Evolutionary conservation across 108 stramenopile species (phyloP).

Genomic region (Hondaea fermentalgiana): DNA sequence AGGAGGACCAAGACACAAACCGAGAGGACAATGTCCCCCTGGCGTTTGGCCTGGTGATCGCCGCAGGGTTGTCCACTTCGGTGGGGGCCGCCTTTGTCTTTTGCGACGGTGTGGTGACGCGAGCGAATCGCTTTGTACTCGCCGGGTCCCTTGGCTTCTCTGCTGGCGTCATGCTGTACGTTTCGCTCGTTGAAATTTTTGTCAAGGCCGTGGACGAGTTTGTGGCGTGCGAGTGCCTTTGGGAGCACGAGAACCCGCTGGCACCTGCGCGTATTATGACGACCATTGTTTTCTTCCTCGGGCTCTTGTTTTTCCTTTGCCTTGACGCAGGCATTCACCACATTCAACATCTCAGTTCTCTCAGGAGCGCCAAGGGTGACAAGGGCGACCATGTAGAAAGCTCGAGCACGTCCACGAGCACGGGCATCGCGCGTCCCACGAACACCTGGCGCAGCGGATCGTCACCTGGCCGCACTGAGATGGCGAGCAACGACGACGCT

Average conservation of each 20-base stretch:
- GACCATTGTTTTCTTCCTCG: constrained; percentile 60
- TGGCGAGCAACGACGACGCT: neutral
- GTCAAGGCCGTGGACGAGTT: constrained; percentile 48
- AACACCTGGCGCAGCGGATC: too few relatives aligned
- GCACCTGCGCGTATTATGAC: constrained; percentile 44
- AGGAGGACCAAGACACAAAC: neutral
- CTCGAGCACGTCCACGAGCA: neutral
- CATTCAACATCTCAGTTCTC: neutral
- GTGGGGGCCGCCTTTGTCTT: constrained; percentile 69
- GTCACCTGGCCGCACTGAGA: too few relatives aligned
- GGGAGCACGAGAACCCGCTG: constrained; percentile 25
- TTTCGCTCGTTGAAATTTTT: constrained; percentile 74
- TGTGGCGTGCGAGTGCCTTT: constrained; percentile 13
- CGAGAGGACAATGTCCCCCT: constrained; percentile 29
- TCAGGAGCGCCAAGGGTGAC: neutral
- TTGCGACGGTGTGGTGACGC: constrained; percentile 52
- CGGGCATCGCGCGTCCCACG: neutral
- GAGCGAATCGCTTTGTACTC: constrained; percentile 51
- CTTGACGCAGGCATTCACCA: constrained; percentile 31
- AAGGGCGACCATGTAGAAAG: neutral
- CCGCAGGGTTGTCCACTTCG: constrained; percentile 51
- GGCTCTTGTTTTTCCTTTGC: constrained; percentile 26
- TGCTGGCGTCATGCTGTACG: constrained; percentile 78
- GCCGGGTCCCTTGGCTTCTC: constrained; percentile 64
- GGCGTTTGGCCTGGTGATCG: constrained; percentile 43